A percentile compares a stretch with the other conserved stretches of the same genome.
These are phyloP conservation scores for Xerocomus cyaneibrunnescens DNA, from an alignment of 1,284 basidiomycete genomes.

Conservation along the genomic window DNA sequence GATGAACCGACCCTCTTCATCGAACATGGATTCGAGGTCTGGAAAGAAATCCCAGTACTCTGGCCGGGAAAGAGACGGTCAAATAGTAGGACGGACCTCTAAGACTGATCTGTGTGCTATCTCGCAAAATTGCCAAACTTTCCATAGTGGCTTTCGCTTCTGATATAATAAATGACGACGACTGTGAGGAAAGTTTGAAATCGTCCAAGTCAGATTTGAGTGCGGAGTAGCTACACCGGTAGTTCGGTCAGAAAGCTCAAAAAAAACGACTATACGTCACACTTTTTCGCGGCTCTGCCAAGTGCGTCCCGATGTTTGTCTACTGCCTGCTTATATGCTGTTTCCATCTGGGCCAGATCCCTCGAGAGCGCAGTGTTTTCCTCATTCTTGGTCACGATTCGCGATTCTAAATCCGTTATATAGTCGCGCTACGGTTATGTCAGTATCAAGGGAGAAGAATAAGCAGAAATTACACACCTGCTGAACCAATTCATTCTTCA, in stretches of 20 bases:
- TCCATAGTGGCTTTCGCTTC: slow-evolving; percentile 27
- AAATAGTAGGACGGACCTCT: slow-evolving; percentile 21
- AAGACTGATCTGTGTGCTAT: slow-evolving; percentile 18
- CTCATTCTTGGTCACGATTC: slow-evolving; percentile 20
- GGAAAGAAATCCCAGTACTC: not conserved
- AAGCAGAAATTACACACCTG: slow-evolving; percentile 10
- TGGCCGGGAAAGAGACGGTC: not conserved
- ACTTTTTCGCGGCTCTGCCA: slow-evolving; percentile 22
- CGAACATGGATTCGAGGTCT: slow-evolving; percentile 38
- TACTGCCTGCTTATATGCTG: slow-evolving; percentile 15
- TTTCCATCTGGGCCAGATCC: slow-evolving; percentile 17
- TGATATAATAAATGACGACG: slow-evolving; percentile 15
- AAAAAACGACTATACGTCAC: not conserved
- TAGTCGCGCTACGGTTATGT: slow-evolving; percentile 15
- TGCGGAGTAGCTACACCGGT: slow-evolving; percentile 17
- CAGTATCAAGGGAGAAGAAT: not conserved
- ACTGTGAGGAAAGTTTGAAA: slow-evolving; percentile 16
- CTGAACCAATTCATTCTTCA: slow-evolving; percentile 13
- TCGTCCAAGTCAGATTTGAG: slow-evolving; percentile 29
- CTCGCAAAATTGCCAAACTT: slow-evolving; percentile 20
- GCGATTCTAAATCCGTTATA: slow-evolving; percentile 21
- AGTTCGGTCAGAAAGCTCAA: not conserved
- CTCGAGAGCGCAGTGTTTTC: slow-evolving; percentile 16
- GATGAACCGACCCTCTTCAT: slow-evolving; percentile 29
- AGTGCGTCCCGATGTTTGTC: slow-evolving; percentile 24